Base-by-base conservation (phyloP, 768 basidiomycete species). In the Podaxis sp. region DNA sequence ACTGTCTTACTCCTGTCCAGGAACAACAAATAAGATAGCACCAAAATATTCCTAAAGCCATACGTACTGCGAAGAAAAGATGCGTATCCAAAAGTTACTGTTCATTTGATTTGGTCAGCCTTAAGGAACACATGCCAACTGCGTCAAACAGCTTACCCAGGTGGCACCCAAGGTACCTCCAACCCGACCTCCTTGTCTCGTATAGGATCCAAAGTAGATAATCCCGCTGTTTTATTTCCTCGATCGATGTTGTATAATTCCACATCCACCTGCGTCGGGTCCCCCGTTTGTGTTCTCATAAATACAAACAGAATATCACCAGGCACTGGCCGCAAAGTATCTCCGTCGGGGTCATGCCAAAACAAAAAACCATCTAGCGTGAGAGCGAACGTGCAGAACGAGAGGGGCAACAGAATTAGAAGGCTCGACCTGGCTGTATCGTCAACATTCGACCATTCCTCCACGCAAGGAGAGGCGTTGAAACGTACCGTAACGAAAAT, bases 51-150 rank as follows among this genome's bases (percentile, higher is more conserved):
- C 19, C 36, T 15, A 7, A 9, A 39, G 36, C 5, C 8, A 55
- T 39, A 40, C 54, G 4, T 40, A 40, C 54, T n/a, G 36, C 9
- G 54, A 38, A 22, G 46, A n/a, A 30, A 33, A 12, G 19, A 49
- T 39, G 19, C 57, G 57, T 33, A 59, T 24, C 57, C 57, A 49
- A 59, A 59, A 59, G 22, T 59, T 59, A 2, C 57, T 59, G 28
- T 8, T 9, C 22, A n/a, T 40, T 49, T 2, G 15, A 30, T 2
- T 6, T 19, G 44, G 28, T 51, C 11, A 19, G 19, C 22, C 8
- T 19, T 2, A 9, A 11, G 17, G 3, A 24, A 24, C 22, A 44
- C 12, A 22, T 24, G 12, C 40, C 12, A 42, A 13, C 24, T 51
- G 22, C 48, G 22, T 24, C 2, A 8, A 28, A n/a, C 26, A 39